phyloP scores from a whole-genome alignment of 2,329 filamentous ascomycete species.

The Trichoderma harzianum region DNA sequence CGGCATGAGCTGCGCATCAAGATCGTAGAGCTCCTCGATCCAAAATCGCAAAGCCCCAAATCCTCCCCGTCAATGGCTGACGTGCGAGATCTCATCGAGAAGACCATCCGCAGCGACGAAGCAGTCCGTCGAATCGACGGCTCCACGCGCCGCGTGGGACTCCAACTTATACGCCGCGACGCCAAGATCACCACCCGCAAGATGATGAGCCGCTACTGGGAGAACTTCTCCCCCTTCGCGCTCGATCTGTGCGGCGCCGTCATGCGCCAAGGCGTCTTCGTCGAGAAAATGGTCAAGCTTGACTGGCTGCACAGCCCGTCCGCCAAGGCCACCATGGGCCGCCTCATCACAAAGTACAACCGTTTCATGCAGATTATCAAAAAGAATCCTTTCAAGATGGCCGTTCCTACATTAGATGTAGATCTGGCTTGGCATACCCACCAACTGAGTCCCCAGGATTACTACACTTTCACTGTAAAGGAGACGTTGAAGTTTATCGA shows the following conservation, averaged over 20 bases:
- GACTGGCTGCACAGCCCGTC: constrained; percentile 76
- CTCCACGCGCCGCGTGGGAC: constrained; percentile 20
- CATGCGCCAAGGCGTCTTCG: constrained; percentile 62
- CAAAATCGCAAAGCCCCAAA: neutral
- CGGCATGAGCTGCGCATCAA: constrained; percentile 41
- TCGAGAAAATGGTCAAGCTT: constrained; percentile 71
- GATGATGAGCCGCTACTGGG: constrained; percentile 71
- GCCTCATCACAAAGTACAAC: constrained; percentile 62
- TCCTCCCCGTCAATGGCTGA: constrained; percentile 41
- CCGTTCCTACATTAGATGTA: constrained; percentile 70
- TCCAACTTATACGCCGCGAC: constrained; percentile 23
- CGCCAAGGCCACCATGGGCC: constrained; percentile 58
- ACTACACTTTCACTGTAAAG: constrained; percentile 55
- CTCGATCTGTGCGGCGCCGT: constrained; percentile 65
- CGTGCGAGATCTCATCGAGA: constrained; percentile 51
- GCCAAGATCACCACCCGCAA: constrained; percentile 52
- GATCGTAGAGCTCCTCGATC: constrained; percentile 40
- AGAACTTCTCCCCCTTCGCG: constrained; percentile 60
- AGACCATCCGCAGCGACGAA: constrained; percentile 36
- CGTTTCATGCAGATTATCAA: constrained; percentile 62
- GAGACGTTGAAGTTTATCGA: constrained; percentile 61
- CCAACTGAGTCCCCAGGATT: constrained; percentile 62
- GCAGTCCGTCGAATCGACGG: constrained; percentile 42
- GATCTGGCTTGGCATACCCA: constrained; percentile 81
- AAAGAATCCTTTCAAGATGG: constrained; percentile 43